Percentiles rank a stretch among this genome's conserved stretches.
Evolutionary conservation across 225 moss, liverwort and hornwort species (phyloP).

Genomic region (Lunularia cruciata): DNA sequence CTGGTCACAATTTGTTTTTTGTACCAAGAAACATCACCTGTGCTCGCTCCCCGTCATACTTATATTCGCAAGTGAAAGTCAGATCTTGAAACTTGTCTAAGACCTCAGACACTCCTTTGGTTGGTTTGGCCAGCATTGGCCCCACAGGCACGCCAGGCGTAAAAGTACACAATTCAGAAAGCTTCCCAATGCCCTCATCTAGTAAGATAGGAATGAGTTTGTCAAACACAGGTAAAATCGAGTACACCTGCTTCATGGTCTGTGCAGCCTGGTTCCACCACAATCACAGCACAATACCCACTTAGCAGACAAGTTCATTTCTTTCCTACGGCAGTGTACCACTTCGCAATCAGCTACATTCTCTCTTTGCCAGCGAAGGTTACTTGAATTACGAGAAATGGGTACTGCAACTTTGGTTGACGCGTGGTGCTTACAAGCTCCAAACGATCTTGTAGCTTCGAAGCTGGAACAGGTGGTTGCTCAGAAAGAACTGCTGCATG

Average conservation of each 20-base stretch:
- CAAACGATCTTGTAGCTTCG: slow-evolving; percentile 65
- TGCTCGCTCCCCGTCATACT: slow-evolving; percentile 97
- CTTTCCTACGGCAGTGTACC: too few relatives aligned
- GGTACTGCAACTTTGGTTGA: too few relatives aligned
- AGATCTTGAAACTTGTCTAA: slow-evolving; percentile 96
- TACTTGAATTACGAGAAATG: too few relatives aligned
- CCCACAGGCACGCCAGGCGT: slow-evolving; percentile 91
- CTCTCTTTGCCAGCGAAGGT: too few relatives aligned
- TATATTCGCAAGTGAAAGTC: slow-evolving; percentile 97
- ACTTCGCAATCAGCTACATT: too few relatives aligned
- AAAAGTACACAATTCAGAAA: slow-evolving; percentile 75
- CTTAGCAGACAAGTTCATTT: too few relatives aligned
- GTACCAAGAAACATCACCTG: slow-evolving; percentile 51
- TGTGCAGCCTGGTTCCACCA: slow-evolving; percentile 66
- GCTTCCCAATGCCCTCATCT: slow-evolving; percentile 66
- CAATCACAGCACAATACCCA: too few relatives aligned
- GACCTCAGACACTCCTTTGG: slow-evolving; percentile 94
- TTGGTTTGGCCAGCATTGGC: slow-evolving; percentile 98
- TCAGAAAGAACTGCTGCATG: slow-evolving; percentile 86
- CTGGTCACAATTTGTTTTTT: too few relatives aligned
- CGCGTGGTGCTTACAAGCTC: slow-evolving; percentile 61
- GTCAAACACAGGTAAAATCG: slow-evolving; percentile 89
- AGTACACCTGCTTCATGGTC: slow-evolving; percentile 80
- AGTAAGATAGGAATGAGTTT: slow-evolving; percentile 66
- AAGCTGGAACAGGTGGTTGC: slow-evolving; percentile 73